These are phyloP conservation scores for Plantago ovata DNA, from an alignment of 257 asterid genomes.

Conservation along the genomic window DNA sequence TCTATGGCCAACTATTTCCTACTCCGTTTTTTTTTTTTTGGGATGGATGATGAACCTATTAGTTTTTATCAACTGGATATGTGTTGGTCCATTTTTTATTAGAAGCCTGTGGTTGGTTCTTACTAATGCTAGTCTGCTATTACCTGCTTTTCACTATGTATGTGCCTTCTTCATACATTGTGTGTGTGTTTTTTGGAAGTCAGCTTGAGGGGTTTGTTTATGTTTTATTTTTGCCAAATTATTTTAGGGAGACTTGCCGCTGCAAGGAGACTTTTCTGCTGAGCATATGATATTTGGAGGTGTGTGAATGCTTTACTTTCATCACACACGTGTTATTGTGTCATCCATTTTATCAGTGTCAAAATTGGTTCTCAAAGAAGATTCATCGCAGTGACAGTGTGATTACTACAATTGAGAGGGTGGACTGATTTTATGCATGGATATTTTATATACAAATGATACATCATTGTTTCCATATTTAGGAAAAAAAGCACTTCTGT, in stretches of 20 bases:
- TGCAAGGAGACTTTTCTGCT: conserved; percentile 98
- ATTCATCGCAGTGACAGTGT: too few relatives aligned
- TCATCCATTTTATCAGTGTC: neutral
- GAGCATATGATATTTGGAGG: conserved; percentile 99
- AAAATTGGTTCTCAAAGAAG: too few relatives aligned
- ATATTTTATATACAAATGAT: neutral
- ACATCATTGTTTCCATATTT: neutral
- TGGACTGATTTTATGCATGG: conserved; percentile 1
- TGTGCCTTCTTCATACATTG: too few relatives aligned
- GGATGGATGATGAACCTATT: too few relatives aligned
- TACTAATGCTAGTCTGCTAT: too few relatives aligned
- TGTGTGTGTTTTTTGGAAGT: neutral
- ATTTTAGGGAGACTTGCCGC: conserved; percentile 90
- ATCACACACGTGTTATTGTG: conserved; percentile 1
- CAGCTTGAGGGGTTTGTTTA: neutral
- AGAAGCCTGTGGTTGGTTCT: too few relatives aligned
- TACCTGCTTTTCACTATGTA: too few relatives aligned
- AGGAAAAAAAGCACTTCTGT: conserved; percentile 2
- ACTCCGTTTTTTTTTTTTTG: too few relatives aligned
- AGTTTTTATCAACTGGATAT: too few relatives aligned
- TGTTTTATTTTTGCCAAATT: conserved; percentile 5
- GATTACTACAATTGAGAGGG: neutral
- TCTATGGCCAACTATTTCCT: too few relatives aligned
- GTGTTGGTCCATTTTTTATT: too few relatives aligned
- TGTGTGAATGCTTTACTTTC: conserved; percentile 21